Conservation (phyloP, 2,329 filamentous ascomycete species). For the Dothiorella sarmentorum region DNA sequence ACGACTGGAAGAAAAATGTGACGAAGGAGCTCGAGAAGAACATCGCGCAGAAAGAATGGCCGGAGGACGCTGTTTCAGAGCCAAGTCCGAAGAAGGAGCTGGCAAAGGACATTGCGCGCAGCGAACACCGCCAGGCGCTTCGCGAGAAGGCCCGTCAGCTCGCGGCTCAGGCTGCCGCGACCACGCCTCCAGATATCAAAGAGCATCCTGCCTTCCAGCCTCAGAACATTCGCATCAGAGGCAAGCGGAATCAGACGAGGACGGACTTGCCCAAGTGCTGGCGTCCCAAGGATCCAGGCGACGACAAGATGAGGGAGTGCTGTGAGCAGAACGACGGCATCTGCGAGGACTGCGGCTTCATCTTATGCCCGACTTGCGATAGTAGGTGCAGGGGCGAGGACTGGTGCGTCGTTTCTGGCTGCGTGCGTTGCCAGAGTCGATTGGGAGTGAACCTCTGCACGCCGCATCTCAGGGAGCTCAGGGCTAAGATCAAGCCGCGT, state of each 20-base stretch:
- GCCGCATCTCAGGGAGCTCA: background rate
- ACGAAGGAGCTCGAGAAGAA: background rate
- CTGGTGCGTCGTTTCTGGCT: background rate
- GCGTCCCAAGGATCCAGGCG: background rate
- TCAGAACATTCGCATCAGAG: background rate
- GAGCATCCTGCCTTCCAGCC: background rate
- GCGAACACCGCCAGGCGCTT: background rate
- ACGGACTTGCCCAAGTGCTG: background rate
- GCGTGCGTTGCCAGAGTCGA: background rate
- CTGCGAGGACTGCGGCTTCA: conserved; percentile 12
- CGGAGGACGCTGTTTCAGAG: background rate
- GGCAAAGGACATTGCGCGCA: background rate
- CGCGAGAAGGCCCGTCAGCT: background rate
- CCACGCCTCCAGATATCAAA: background rate
- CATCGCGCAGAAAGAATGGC: background rate
- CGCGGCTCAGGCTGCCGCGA: background rate
- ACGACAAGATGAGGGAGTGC: background rate
- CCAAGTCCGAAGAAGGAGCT: background rate
- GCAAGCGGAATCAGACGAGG: background rate
- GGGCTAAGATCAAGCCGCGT: background rate
- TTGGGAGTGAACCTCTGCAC: conserved; percentile 11
- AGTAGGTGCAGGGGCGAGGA: conserved; percentile 6
- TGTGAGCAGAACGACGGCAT: background rate
- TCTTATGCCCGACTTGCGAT: background rate
- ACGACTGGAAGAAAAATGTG: background rate